A percentile compares a stretch with the other conserved stretches of the same genome.
Conservation (phyloP, 345 rosid species). For the Eucalyptus viminalis region DNA sequence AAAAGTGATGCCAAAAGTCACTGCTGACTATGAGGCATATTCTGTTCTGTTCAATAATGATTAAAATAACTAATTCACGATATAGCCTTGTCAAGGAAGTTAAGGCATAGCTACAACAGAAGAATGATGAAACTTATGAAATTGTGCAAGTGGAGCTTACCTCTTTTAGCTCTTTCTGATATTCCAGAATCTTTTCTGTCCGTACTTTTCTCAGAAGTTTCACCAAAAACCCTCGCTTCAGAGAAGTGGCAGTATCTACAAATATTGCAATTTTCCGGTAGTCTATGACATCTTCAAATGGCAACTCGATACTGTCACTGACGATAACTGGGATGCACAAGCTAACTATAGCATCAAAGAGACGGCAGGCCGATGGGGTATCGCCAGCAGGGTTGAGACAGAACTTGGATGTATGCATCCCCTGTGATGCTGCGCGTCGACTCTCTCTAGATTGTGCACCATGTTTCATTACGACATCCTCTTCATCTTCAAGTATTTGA, state of each 20-base stretch:
- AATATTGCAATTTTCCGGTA: constrained; percentile 78
- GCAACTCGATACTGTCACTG: constrained; percentile 87
- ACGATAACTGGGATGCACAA: constrained; percentile 88
- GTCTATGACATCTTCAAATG: constrained; percentile 89
- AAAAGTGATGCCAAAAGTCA: background rate
- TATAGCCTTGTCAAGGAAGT: background rate
- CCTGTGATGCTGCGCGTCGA: constrained; percentile 75
- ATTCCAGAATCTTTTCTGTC: constrained; percentile 47
- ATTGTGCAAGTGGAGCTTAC: constrained; percentile 10
- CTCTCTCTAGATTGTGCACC: constrained; percentile 97
- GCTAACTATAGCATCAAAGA: constrained; percentile 96
- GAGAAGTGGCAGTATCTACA: constrained; percentile 50
- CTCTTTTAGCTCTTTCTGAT: constrained; percentile 62
- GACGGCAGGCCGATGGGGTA: constrained; percentile 97
- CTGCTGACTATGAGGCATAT: background rate
- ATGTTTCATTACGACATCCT: constrained; percentile 74
- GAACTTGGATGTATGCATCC: constrained; percentile 96
- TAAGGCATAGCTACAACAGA: background rate
- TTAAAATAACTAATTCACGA: background rate
- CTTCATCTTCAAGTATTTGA: constrained; percentile 72
- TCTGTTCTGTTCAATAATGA: background rate
- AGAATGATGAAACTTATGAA: background rate
- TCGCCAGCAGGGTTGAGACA: constrained; percentile 98
- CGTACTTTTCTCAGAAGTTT: constrained; percentile 46
- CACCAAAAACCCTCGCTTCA: constrained; percentile 59